Percentiles rank a stretch among this genome's conserved stretches.
Conservation (phyloP, 768 basidiomycete genomes). For the Boletus bicolor region DNA sequence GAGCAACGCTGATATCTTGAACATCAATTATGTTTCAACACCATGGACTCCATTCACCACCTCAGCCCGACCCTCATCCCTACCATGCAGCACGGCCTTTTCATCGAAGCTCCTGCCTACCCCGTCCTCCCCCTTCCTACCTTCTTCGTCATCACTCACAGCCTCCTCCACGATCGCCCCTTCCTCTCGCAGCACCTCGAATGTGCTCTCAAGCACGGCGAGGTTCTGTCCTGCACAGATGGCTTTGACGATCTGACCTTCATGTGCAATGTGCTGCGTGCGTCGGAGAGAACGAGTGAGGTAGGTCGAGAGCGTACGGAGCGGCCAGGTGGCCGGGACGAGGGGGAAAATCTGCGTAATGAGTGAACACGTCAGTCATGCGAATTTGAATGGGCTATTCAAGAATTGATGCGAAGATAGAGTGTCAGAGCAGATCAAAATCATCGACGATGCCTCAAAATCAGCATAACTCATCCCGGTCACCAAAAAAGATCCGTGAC, state of each 20-base stretch:
- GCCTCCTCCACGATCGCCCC: slow-evolving; percentile 69
- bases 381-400: neutral
- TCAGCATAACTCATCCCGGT: neutral
- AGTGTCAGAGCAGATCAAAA: neutral
- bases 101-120: slow-evolving; percentile 38
- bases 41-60: slow-evolving; percentile 18
- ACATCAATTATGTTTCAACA: slow-evolving; percentile 6
- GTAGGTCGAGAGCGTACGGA: slow-evolving; percentile 71
- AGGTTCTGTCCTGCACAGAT: slow-evolving; percentile 80
- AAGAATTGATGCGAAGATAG: neutral
- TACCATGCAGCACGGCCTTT: slow-evolving; percentile 36
- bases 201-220: slow-evolving; percentile 60
- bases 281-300: slow-evolving; percentile 75
- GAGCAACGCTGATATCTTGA: neutral
- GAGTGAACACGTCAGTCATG: neutral
- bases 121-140: slow-evolving; percentile 10
- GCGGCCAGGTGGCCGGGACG: slow-evolving; percentile 74
- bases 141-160: slow-evolving; percentile 41
- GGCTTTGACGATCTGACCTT: slow-evolving; percentile 74
- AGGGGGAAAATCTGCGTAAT: slow-evolving; percentile 54
- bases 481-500: neutral
- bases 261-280: slow-evolving; percentile 64
- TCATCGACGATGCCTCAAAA: neutral
- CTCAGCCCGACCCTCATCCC: slow-evolving; percentile 1
- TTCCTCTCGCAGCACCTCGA: slow-evolving; percentile 54